These are phyloP conservation scores for Nannochloropsis granulata DNA, from an alignment of 108 stramenopile genomes.

Conservation along the genomic window DNA sequence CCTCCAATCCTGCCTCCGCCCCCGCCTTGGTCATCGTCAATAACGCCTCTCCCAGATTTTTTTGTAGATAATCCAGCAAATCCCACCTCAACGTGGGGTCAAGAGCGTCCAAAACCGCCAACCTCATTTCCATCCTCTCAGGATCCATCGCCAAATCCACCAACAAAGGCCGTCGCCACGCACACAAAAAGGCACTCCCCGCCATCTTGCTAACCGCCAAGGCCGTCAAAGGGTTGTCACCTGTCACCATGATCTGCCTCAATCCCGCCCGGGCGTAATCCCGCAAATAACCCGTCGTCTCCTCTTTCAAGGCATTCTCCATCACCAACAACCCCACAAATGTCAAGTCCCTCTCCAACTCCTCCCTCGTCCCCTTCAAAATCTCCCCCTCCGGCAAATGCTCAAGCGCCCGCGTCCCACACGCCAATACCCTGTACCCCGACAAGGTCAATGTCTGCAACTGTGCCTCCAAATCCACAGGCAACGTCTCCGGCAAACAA, in stretches of 20 bases:
- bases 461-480: background rate
- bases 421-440: background rate
- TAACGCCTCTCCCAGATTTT: background rate
- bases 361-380: background rate
- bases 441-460: background rate
- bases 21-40: background rate
- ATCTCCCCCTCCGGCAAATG: background rate
- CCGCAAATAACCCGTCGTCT: background rate
- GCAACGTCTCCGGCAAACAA: background rate
- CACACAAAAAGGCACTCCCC: background rate
- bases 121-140: background rate
- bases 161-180: background rate
- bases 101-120: background rate
- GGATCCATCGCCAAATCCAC: background rate
- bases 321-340: background rate
- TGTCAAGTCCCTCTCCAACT: background rate
- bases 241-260: background rate
- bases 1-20: background rate
- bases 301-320: background rate
- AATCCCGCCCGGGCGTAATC: background rate
- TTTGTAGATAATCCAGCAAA: background rate
- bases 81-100: background rate
- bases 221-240: background rate
- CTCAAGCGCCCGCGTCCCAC: background rate
- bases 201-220: background rate